phyloP scores from a whole-genome alignment of 2,329 filamentous ascomycete species.

The Phialophora expanda region DNA sequence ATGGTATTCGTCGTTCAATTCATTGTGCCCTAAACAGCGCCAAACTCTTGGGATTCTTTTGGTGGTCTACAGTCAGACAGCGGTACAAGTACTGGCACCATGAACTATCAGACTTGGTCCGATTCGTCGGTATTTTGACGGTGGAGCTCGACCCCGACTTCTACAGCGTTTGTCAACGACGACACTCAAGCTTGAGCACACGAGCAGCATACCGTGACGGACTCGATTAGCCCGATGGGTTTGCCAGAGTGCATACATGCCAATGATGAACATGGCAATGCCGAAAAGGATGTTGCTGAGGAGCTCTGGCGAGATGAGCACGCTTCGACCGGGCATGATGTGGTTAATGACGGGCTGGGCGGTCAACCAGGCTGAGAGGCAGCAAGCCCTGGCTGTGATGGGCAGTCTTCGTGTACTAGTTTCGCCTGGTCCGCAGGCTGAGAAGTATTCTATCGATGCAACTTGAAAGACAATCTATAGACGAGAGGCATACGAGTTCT shows the following conservation, averaged over 20 bases:
- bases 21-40: background rate
- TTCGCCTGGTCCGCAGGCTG: background rate
- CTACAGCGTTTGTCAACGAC: constrained; percentile 1
- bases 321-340: background rate
- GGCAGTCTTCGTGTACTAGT: background rate
- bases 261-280: constrained; percentile 13
- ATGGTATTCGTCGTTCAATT: background rate
- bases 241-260: constrained; percentile 18
- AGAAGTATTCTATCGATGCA: background rate
- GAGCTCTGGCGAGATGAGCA: constrained; percentile 12
- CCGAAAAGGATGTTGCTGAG: constrained; percentile 17
- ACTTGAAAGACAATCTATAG: no score
- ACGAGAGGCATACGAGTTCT: background rate
- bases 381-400: background rate
- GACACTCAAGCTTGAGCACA: background rate
- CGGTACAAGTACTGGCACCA: background rate
- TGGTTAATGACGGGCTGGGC: background rate
- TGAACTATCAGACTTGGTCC: constrained; percentile 9
- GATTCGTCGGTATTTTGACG: constrained; percentile 12
- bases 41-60: background rate
- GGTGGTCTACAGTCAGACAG: background rate
- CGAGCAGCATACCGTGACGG: constrained; percentile 3
- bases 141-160: constrained; percentile 4
- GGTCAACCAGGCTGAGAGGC: background rate
- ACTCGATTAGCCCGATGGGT: constrained; percentile 7